Percentiles rank a stretch among this genome's conserved stretches.
phyloP scores from a whole-genome alignment of 352 stramenopile species.

The Pythium insidiosum region DNA sequence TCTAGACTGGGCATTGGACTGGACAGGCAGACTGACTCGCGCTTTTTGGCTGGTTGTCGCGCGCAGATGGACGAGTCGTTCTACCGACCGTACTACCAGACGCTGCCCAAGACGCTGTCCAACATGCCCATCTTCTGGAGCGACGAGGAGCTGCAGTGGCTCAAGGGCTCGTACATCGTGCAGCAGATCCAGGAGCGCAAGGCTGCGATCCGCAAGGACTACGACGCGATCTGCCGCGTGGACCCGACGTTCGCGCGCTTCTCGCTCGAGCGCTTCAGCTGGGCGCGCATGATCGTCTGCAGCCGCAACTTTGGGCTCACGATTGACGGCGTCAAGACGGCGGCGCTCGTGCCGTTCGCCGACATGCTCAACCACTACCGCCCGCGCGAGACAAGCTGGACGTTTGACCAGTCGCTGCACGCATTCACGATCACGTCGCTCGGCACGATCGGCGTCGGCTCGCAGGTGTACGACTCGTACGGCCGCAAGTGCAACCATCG shows the following conservation, averaged over 20 bases:
- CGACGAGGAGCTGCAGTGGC: constrained; percentile 88
- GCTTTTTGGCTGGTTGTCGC: not conserved
- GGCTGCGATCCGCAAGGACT: constrained; percentile 95
- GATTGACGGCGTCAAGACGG: constrained; percentile 95
- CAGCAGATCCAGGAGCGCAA: constrained; percentile 95
- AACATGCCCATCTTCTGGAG: constrained; percentile 99
- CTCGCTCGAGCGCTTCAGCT: constrained; percentile 96
- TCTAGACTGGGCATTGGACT: not conserved
- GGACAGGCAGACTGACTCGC: not conserved
- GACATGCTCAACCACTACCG: constrained; percentile 99
- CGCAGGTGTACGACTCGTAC: constrained; percentile 99
- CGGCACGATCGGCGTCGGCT: constrained; percentile 57
- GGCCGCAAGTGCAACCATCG: constrained; percentile 99
- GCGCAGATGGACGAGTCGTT: constrained; percentile 66
- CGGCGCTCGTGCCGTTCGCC: constrained; percentile 96
- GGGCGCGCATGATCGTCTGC: constrained; percentile 98
- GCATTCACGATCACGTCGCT: constrained; percentile 88
- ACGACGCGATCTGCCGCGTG: constrained; percentile 92
- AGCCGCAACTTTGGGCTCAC: constrained; percentile 98
- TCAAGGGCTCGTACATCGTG: constrained; percentile 90
- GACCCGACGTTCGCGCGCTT: constrained; percentile 89
- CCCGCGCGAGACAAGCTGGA: constrained; percentile 94
- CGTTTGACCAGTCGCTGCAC: constrained; percentile 77
- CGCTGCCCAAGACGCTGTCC: constrained; percentile 89
- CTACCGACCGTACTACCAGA: constrained; percentile 96